phyloP scores from a whole-genome alignment of 2,329 filamentous ascomycete genomes.

The Talaromyces sp. region DNA sequence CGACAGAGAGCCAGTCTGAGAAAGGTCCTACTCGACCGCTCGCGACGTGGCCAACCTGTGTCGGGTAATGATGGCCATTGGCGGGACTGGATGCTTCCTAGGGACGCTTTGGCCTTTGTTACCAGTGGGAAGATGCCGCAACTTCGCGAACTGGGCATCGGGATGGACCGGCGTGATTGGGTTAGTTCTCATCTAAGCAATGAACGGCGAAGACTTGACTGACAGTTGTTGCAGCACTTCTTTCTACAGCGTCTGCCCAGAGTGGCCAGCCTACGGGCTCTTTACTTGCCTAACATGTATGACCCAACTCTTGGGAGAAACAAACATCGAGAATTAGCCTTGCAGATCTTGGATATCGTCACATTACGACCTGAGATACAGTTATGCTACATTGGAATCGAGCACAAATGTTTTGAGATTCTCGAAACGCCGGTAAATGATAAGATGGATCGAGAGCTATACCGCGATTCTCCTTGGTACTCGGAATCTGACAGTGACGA shows the following conservation, averaged over 20 bases:
- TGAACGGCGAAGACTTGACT: conserved; percentile 8
- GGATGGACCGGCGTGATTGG: conserved; percentile 74
- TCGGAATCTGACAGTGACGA: conserved; percentile 34
- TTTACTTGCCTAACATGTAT: conserved; percentile 66
- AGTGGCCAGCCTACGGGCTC: conserved; percentile 64
- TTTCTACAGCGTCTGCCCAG: conserved; percentile 72
- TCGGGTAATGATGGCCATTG: conserved; percentile 49
- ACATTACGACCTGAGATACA: conserved; percentile 71
- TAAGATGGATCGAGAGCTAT: conserved; percentile 20
- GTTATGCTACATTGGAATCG: conserved; percentile 72
- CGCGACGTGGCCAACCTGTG: conserved; percentile 50
- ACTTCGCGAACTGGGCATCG: conserved; percentile 67
- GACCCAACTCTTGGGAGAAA: conserved; percentile 52
- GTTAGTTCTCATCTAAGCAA: conserved; percentile 42
- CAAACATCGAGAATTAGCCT: conserved; percentile 66
- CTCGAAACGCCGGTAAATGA: conserved; percentile 55
- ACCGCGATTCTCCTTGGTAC: conserved; percentile 17
- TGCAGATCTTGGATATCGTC: conserved; percentile 75
- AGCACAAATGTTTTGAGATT: conserved; percentile 77
- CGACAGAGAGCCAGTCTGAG: conserved; percentile 67
- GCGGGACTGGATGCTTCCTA: conserved; percentile 67
- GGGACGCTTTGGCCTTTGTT: conserved; percentile 67
- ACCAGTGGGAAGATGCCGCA: conserved; percentile 71
- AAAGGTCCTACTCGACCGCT: conserved; percentile 71
- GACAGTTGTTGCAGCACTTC: conserved; percentile 56